Conservation (phyloP, 2,329 filamentous ascomycete genomes). For the Xylariaceae sp. region DNA sequence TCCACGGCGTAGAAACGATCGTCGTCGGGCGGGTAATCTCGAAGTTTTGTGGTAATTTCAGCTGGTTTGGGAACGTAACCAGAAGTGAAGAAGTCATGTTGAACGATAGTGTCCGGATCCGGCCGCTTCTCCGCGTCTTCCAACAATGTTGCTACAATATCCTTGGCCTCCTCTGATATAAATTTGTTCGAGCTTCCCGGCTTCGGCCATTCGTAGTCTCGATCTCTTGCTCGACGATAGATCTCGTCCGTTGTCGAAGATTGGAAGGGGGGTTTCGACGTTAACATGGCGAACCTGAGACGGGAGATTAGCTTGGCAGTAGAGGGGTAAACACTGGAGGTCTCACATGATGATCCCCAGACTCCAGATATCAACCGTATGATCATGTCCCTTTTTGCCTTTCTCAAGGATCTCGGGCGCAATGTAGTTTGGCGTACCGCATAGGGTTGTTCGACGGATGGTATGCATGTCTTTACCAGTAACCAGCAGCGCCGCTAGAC, state of each 20-base stretch:
- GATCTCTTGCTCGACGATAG: conserved; percentile 62
- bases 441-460: conserved; percentile 82
- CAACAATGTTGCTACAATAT: conserved; percentile 70
- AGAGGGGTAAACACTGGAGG: neutral
- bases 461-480: conserved; percentile 86
- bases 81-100: conserved; percentile 72
- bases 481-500: conserved; percentile 82
- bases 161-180: conserved; percentile 70
- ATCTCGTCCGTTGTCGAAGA: conserved; percentile 84
- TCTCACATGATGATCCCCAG: conserved; percentile 92
- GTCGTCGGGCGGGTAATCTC: conserved; percentile 51
- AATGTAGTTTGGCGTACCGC: conserved; percentile 97
- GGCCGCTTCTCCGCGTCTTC: conserved; percentile 70
- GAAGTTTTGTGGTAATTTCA: conserved; percentile 54
- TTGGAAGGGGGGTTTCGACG: conserved; percentile 94
- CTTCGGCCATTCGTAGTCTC: conserved; percentile 76
- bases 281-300: conserved; percentile 84
- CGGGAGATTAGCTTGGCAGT: conserved; percentile 19
- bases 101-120: conserved; percentile 70
- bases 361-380: conserved; percentile 98
- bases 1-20: conserved; percentile 53
- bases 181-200: conserved; percentile 59
- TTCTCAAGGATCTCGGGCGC: conserved; percentile 94
- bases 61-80: conserved; percentile 63
- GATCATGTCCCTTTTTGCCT: conserved; percentile 88